Evolutionary conservation across 2,329 filamentous ascomycete genomes (phyloP).

Genomic region (Tricladium varicosporioides): DNA sequence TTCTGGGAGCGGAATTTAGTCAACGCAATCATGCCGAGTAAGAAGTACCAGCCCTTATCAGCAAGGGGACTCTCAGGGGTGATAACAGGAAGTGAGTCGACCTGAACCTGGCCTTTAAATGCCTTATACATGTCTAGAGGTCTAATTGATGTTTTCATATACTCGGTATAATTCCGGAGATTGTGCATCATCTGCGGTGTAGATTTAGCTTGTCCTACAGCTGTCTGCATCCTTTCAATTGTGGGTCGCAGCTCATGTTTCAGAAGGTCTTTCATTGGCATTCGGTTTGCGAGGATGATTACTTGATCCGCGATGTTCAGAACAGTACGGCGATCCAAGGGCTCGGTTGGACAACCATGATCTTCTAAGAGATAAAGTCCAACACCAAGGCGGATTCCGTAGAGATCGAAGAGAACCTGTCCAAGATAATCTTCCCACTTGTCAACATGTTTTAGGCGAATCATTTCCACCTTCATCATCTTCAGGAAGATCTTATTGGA

Average conservation of each 20-base stretch:
- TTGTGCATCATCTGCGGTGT: conserved; percentile 84
- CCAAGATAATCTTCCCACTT: conserved; percentile 85
- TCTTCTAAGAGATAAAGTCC: conserved; percentile 67
- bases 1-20: conserved; percentile 65
- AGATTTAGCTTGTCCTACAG: conserved; percentile 75
- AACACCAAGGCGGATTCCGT: conserved; percentile 74
- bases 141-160: conserved; percentile 80
- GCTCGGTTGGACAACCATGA: conserved; percentile 75
- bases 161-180: conserved; percentile 75
- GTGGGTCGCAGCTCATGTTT: conserved; percentile 88
- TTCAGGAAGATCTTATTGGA: conserved; percentile 87
- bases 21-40: conserved; percentile 83
- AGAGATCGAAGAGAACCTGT: conserved; percentile 79
- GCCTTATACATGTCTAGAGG: conserved; percentile 77
- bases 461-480: conserved; percentile 81
- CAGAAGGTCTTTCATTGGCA: conserved; percentile 86
- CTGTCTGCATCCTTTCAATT: conserved; percentile 90
- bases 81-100: conserved; percentile 69
- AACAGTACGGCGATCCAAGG: conserved; percentile 76
- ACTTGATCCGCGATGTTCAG: conserved; percentile 81
- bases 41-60: conserved; percentile 85
- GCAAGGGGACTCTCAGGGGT: conserved; percentile 70
- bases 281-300: conserved; percentile 73
- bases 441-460: conserved; percentile 71
- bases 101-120: conserved; percentile 72